Percentiles rank a stretch among this genome's conserved stretches.
These are phyloP conservation scores for Eragrostis tef DNA, from an alignment of 202 grass and related monocot genomes.

Conservation along the genomic window DNA sequence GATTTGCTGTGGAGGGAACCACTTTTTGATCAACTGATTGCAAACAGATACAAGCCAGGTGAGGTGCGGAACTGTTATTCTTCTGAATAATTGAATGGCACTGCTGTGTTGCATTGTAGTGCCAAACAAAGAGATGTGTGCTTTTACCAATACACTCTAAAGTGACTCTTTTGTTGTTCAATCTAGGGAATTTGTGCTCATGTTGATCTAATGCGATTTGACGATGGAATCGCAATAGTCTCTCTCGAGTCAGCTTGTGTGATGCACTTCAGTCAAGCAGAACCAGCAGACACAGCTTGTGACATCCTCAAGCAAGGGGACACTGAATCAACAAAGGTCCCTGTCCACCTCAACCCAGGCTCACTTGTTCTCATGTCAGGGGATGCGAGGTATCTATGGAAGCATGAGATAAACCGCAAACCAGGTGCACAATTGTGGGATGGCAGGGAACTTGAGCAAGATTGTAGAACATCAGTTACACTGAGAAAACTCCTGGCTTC, in stretches of 20 bases:
- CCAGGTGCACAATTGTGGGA: conserved; percentile 54
- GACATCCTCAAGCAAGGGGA: background rate
- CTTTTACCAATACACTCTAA: background rate
- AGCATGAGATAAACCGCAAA: conserved; percentile 81
- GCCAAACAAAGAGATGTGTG: background rate
- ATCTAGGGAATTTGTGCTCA: conserved; percentile 83
- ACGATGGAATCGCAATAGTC: conserved; percentile 84
- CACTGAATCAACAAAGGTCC: conserved; percentile 9
- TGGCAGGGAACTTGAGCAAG: conserved; percentile 60
- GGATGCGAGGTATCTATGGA: conserved; percentile 77
- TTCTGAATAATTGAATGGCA: background rate
- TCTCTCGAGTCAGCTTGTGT: conserved; percentile 81
- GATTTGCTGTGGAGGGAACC: conserved; percentile 80
- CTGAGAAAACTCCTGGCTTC: conserved; percentile 61
- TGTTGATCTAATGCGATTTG: conserved; percentile 90
- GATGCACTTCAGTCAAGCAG: conserved; percentile 64
- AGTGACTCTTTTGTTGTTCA: background rate
- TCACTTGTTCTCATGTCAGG: conserved; percentile 82
- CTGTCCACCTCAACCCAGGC: conserved; percentile 66
- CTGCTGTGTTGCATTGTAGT: background rate
- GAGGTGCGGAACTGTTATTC: conserved; percentile 65
- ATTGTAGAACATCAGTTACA: conserved; percentile 65
- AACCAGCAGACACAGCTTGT: background rate
- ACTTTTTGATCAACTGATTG: conserved; percentile 89
- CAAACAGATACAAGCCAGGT: conserved; percentile 84